Conservation (phyloP, 768 basidiomycete genomes). For the Xerocomellus amylosporus region DNA sequence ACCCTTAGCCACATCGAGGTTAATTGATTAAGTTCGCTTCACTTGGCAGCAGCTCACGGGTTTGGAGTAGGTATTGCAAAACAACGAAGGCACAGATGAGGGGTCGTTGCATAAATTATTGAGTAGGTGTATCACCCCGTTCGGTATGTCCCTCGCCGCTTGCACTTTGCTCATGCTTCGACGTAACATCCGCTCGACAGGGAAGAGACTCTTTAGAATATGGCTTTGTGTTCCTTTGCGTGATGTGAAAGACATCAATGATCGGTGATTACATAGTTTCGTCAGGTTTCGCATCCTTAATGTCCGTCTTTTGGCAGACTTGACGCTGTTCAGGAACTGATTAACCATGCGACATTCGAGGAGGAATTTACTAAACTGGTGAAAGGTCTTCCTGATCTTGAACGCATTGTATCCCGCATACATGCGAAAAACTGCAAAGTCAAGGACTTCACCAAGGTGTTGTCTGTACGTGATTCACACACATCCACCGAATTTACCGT, state of each 20-base stretch:
- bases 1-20: conserved; percentile 95
- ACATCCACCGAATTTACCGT: not conserved
- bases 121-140: conserved; percentile 84
- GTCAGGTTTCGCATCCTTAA: conserved; percentile 12
- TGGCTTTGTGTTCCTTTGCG: conserved; percentile 95
- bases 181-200: conserved; percentile 37
- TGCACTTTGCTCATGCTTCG: conserved; percentile 2
- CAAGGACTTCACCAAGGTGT: conserved; percentile 82
- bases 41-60: conserved; percentile 4
- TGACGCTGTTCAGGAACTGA: conserved; percentile 91
- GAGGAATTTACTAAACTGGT: conserved; percentile 69
- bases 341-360: conserved; percentile 76
- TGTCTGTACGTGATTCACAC: conserved; percentile 49
- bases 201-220: conserved; percentile 92
- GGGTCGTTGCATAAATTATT: conserved; percentile 85
- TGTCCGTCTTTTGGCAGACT: conserved; percentile 49
- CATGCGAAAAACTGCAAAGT: conserved; percentile 90
- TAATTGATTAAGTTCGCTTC: conserved; percentile 6
- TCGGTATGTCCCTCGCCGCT: conserved; percentile 49
- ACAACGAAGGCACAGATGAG: conserved; percentile 91
- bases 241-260: conserved; percentile 80
- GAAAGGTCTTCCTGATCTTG: conserved; percentile 86
- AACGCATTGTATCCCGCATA: conserved; percentile 91
- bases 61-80: conserved; percentile 66
- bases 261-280: conserved; percentile 51